A percentile compares a stretch with the other conserved stretches of the same genome.
phyloP scores from a whole-genome alignment of 2,329 filamentous ascomycete species.

The Fusarium begoniae region DNA sequence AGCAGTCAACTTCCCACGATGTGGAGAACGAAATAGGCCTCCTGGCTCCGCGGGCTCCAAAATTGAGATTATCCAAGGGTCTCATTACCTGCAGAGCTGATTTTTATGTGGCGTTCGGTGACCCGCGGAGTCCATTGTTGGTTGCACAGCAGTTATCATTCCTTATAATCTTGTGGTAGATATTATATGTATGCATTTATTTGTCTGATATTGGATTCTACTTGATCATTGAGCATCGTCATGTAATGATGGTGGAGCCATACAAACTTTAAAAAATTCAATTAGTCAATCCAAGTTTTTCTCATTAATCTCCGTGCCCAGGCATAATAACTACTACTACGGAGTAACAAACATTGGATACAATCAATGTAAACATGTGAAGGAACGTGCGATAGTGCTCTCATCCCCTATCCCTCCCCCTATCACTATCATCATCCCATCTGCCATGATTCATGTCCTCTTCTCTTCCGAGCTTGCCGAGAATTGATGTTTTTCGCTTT shows the following conservation, averaged over 20 bases:
- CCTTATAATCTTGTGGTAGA: neutral
- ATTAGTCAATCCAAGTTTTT: neutral
- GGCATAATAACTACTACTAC: neutral
- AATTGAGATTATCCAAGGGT: constrained; percentile 23
- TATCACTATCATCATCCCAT: neutral
- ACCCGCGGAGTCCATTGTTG: neutral
- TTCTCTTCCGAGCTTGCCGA: constrained; percentile 15
- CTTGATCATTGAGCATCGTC: neutral
- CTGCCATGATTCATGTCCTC: neutral
- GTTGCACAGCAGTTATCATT: neutral
- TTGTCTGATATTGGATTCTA: neutral
- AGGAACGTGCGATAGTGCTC: neutral
- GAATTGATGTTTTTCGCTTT: constrained; percentile 15
- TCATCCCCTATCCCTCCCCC: neutral
- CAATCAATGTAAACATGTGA: neutral
- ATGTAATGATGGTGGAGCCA: neutral
- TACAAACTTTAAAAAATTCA: neutral
- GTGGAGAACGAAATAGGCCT: constrained; percentile 3
- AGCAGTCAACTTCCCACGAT: constrained; percentile 1
- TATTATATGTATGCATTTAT: neutral
- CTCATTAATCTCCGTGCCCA: neutral
- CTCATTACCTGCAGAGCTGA: neutral
- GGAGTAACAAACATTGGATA: neutral
- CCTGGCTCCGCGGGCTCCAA: constrained; percentile 24
- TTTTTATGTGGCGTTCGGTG: neutral